Conservation (phyloP, 805 yeast genomes). For the Metschnikowia reukaufii region DNA sequence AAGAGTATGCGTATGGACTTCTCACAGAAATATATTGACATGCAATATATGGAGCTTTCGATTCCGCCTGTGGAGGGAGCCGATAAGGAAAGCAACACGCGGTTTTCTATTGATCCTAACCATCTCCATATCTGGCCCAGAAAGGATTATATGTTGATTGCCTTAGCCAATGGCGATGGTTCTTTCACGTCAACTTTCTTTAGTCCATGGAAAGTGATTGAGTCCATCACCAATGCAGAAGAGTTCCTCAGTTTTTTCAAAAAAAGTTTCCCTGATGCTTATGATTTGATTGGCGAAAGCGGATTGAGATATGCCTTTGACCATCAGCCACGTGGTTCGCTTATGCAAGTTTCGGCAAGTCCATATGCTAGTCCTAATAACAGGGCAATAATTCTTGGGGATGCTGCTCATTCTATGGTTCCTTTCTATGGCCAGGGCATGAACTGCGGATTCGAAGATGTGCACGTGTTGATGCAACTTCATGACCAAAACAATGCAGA, state of each 20-base stretch:
- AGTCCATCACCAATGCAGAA: conserved; percentile 45
- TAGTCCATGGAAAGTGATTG: conserved; percentile 72
- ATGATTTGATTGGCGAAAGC: conserved; percentile 60
- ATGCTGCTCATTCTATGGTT: conserved; percentile 96
- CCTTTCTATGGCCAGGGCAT: conserved; percentile 98
- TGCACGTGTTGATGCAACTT: conserved; percentile 60
- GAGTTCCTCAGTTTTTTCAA: conserved; percentile 55
- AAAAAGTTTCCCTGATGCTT: conserved; percentile 72
- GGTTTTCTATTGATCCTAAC: conserved; percentile 62
- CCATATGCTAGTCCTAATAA: conserved; percentile 67
- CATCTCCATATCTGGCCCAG: conserved; percentile 95
- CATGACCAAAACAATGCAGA: conserved; percentile 40
- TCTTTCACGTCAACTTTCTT: conserved; percentile 89
- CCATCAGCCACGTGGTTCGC: conserved; percentile 70
- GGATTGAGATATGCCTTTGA: conserved; percentile 50
- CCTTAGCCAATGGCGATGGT: conserved; percentile 80
- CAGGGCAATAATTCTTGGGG: conserved; percentile 73
- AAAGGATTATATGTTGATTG: conserved; percentile 81
- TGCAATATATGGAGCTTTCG: conserved; percentile 76
- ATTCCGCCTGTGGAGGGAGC: conserved; percentile 52
- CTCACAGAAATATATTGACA: conserved; percentile 76
- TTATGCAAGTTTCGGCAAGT: conserved; percentile 66
- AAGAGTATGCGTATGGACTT: conserved; percentile 66
- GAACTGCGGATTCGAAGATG: conserved; percentile 96
- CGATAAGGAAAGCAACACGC: conserved; percentile 28